Evolutionary conservation across 768 basidiomycete species (phyloP).

Genomic region (Amanita brunnescens): DNA sequence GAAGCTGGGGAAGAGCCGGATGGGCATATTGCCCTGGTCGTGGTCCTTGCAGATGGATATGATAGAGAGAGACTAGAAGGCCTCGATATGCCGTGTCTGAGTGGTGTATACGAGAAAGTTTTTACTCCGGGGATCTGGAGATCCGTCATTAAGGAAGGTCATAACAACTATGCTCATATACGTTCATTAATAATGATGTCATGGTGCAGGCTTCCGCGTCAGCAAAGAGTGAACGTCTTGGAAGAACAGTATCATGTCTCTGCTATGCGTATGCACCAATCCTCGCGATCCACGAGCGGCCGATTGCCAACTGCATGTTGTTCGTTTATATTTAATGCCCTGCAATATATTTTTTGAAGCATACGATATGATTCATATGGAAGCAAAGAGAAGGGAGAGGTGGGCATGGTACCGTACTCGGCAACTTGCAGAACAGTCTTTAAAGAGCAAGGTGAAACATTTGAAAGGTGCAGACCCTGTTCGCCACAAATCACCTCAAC

Average conservation of each 20-base stretch:
- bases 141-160: neutral
- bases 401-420: too few species aligned
- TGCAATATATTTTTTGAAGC: neutral
- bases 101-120: neutral
- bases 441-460: too few species aligned
- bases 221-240: neutral
- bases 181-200: neutral
- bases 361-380: too few species aligned
- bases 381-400: too few species aligned
- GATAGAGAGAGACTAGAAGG: constrained; percentile 7
- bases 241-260: constrained; percentile 2
- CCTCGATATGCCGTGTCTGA: constrained; percentile 3
- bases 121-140: constrained; percentile 5
- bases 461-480: too few species aligned
- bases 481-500: too few species aligned
- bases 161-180: neutral
- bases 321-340: neutral
- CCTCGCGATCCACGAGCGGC: constrained; percentile 1
- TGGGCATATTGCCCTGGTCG: constrained; percentile 7
- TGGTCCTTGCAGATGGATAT: constrained; percentile 8
- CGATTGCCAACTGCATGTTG: constrained; percentile 3
- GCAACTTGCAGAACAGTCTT: too few species aligned
- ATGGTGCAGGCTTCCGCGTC: constrained; percentile 2
- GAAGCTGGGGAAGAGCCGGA: constrained; percentile 4
- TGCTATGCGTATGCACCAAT: constrained; percentile 1